phyloP scores from a whole-genome alignment of 192 early-diverging fungal species.

The Funneliformis mosseae region DNA sequence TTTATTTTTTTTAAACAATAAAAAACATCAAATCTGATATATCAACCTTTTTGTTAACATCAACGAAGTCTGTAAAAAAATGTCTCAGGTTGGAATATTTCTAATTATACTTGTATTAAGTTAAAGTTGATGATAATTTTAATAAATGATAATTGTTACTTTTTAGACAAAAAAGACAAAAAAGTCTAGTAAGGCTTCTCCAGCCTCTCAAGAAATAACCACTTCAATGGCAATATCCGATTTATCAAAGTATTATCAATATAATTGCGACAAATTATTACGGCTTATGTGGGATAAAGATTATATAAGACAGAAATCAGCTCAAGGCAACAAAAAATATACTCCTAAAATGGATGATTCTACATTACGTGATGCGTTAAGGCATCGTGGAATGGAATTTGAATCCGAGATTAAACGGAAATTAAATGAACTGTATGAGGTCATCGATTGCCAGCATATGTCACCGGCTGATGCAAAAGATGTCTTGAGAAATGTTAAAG shows the following conservation, averaged over 20 bases:
- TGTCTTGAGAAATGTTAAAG: constrained; percentile 20
- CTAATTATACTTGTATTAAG: too few relatives aligned
- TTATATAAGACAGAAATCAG: background rate
- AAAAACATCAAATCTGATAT: too few relatives aligned
- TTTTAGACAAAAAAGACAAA: background rate
- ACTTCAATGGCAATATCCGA: background rate
- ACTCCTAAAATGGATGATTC: background rate
- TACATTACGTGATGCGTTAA: constrained; percentile 20
- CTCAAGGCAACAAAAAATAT: background rate
- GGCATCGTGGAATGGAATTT: constrained; percentile 30
- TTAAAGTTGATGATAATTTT: too few relatives aligned
- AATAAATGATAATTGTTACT: too few relatives aligned
- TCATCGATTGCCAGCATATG: constrained; percentile 20
- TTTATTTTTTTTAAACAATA: too few relatives aligned
- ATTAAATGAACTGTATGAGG: background rate
- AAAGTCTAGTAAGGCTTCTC: background rate
- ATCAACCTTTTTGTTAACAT: too few relatives aligned
- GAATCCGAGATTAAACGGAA: constrained; percentile 25
- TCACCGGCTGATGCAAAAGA: background rate
- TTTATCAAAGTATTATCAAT: constrained; percentile 34
- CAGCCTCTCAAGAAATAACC: background rate
- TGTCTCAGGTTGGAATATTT: too few relatives aligned
- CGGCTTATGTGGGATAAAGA: background rate
- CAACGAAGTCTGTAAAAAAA: too few relatives aligned
- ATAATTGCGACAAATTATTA: constrained; percentile 38